These are phyloP conservation scores for Cladophialophora yegresii DNA, from an alignment of 2,329 filamentous ascomycete genomes.

Conservation along the genomic window DNA sequence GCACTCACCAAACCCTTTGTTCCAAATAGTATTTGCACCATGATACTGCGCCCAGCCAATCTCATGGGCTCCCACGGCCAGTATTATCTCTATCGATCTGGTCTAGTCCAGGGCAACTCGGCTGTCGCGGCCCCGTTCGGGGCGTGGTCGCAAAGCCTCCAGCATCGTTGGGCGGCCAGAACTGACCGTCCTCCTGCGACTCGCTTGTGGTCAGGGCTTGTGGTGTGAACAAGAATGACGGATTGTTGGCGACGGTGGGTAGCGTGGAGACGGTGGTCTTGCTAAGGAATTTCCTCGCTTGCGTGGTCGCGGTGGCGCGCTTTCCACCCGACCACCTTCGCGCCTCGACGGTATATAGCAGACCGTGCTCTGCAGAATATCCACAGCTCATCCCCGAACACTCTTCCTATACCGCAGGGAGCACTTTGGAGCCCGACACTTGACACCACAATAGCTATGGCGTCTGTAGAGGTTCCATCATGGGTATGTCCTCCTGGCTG, in stretches of 20 bases:
- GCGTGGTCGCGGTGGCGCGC: conserved; percentile 5
- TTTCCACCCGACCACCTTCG: background rate
- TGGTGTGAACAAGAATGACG: conserved; percentile 2
- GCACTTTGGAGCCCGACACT: background rate
- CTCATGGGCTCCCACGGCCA: background rate
- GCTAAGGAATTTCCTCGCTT: conserved; percentile 1
- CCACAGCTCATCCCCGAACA: conserved; percentile 7
- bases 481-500: conserved; percentile 2
- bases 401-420: conserved; percentile 2
- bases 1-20: conserved; percentile 4
- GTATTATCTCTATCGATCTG: conserved; percentile 13
- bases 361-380: background rate
- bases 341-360: conserved; percentile 20
- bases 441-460: conserved; percentile 17
- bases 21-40: conserved; percentile 19
- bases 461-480: conserved; percentile 18
- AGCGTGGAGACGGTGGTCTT: conserved; percentile 21
- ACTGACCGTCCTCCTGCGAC: conserved; percentile 1
- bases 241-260: conserved; percentile 13
- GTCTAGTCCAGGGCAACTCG: conserved; percentile 18
- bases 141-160: conserved; percentile 13
- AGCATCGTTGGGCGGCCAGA: background rate
- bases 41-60: conserved; percentile 13
- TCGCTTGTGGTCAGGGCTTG: conserved; percentile 14
- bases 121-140: conserved; percentile 12